A percentile compares a stretch with the other conserved stretches of the same genome.
phyloP scores from a whole-genome alignment of 2,329 filamentous ascomycete genomes.

The Aaosphaeria arxii region DNA sequence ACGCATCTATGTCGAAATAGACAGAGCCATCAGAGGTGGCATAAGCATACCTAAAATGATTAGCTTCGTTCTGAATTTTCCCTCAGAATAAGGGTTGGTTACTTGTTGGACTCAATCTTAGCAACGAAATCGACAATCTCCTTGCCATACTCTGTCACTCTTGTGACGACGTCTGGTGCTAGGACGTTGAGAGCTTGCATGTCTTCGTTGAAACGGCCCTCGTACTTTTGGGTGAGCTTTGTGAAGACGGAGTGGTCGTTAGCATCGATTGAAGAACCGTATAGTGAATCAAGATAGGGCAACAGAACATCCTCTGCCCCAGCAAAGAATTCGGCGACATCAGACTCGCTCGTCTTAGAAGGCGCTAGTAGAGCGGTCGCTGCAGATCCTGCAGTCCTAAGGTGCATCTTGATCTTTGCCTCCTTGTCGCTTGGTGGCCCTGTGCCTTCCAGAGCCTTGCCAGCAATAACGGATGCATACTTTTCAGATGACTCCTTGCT shows the following conservation, averaged over 20 bases:
- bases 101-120: conserved; percentile 73
- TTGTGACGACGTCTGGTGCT: conserved; percentile 74
- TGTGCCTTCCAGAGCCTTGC: conserved; percentile 53
- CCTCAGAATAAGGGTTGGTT: too few relatives aligned
- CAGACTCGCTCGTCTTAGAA: conserved; percentile 25
- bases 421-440: conserved; percentile 68
- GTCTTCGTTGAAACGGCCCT: conserved; percentile 82
- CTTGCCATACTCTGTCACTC: conserved; percentile 89
- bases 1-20: conserved; percentile 87
- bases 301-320: conserved; percentile 67
- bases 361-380: conserved; percentile 46
- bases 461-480: conserved; percentile 55
- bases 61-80: too few relatives aligned
- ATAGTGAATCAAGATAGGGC: conserved; percentile 71
- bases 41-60: conserved; percentile 63
- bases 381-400: conserved; percentile 59
- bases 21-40: conserved; percentile 73
- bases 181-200: conserved; percentile 85
- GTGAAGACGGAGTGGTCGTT: conserved; percentile 77
- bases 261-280: conserved; percentile 56
- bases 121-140: conserved; percentile 86
- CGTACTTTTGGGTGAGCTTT: conserved; percentile 79
- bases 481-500: conserved; percentile 46
- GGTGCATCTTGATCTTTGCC: conserved; percentile 87
- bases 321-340: conserved; percentile 51